A percentile compares a stretch with the other conserved stretches of the same genome.
Conservation (phyloP, 2,329 filamentous ascomycete genomes). For the Cryphonectria radicalis region DNA sequence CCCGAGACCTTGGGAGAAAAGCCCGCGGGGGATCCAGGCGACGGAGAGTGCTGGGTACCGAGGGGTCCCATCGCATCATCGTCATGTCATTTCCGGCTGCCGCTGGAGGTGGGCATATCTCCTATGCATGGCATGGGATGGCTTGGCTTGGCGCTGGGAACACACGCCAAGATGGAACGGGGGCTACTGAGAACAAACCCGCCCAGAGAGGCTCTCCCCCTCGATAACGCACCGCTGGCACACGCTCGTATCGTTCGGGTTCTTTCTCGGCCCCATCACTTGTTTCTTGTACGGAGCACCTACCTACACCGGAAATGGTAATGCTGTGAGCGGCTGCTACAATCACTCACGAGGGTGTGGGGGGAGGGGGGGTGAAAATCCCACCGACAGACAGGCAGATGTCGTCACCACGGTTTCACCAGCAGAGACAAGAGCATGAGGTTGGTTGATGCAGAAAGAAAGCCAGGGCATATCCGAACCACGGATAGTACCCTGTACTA, state of each 20-base stretch:
- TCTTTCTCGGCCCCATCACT: background rate
- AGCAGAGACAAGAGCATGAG: background rate
- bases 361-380: background rate
- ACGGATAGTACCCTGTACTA: background rate
- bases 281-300: background rate
- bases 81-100: constrained; percentile 8
- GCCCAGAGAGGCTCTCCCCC: background rate
- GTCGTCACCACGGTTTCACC: background rate
- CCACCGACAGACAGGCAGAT: background rate
- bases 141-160: background rate
- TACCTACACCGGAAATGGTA: background rate
- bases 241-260: background rate
- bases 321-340: background rate
- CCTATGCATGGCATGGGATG: constrained; percentile 1
- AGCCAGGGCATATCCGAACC: background rate
- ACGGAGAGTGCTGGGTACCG: background rate
- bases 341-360: background rate
- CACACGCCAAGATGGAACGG: background rate
- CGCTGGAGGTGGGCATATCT: background rate
- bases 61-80: background rate
- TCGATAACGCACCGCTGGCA: background rate
- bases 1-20: background rate
- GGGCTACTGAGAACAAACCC: background rate
- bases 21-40: background rate
- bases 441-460: background rate